A percentile compares a stretch with the other conserved stretches of the same genome.
Conservation (phyloP, 176 grass and related monocot species). For the Oropetium thomaeum region DNA sequence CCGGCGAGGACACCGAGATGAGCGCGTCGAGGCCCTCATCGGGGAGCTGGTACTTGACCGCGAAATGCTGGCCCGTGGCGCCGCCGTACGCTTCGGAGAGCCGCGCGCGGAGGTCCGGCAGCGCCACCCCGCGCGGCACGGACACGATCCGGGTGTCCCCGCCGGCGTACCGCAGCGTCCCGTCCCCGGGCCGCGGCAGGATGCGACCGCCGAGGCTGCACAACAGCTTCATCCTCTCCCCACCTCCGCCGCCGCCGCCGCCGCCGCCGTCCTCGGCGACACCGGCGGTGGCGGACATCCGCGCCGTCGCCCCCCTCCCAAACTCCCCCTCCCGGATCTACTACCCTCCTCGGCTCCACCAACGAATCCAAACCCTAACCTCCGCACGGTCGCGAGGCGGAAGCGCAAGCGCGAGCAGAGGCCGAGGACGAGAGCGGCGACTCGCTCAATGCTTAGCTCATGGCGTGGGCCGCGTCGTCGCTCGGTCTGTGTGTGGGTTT, state of each 20-base stretch:
- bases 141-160: conserved; percentile 95
- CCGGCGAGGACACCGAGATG: conserved; percentile 91
- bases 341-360: conserved; percentile 19
- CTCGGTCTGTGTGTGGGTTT: conserved; percentile 10
- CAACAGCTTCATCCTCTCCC: conserved; percentile 65
- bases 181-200: conserved; percentile 85
- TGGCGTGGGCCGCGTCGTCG: conserved; percentile 28
- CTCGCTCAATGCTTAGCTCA: conserved; percentile 30
- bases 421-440: conserved; percentile 19
- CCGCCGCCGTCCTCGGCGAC: conserved; percentile 20
- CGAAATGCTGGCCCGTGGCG: conserved; percentile 43
- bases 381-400: not conserved
- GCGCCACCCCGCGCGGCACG: conserved; percentile 48
- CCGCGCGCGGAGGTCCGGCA: conserved; percentile 47
- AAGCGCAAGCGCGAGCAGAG: not conserved
- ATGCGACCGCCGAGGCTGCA: conserved; percentile 86
- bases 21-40: conserved; percentile 92
- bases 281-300: conserved; percentile 51
- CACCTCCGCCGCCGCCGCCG: conserved; percentile 2
- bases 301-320: not conserved
- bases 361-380: conserved; percentile 26
- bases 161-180: conserved; percentile 81
- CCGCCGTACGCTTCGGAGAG: conserved; percentile 67
- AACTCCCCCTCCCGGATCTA: conserved; percentile 26
- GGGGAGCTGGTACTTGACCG: conserved; percentile 87